Percentiles rank a stretch among this genome's conserved stretches.
These are phyloP conservation scores for Beauveria medogensis DNA, from an alignment of 2,329 filamentous ascomycete genomes.

Conservation along the genomic window DNA sequence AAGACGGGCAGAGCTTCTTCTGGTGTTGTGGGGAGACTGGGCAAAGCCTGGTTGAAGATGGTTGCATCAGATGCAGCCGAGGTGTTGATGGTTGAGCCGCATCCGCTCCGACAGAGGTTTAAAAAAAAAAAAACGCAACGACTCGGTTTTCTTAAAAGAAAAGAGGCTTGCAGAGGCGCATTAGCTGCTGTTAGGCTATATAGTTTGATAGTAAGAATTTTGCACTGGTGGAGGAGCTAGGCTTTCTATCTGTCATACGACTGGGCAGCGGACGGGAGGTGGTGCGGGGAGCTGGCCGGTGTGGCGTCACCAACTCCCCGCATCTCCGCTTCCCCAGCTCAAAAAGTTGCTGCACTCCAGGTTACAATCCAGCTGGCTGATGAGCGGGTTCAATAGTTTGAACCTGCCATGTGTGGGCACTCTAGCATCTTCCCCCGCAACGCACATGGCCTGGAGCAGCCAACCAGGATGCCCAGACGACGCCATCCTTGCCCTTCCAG, in stretches of 20 bases:
- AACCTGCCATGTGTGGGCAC: background rate
- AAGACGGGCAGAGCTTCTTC: background rate
- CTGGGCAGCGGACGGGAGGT: background rate
- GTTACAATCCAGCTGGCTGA: background rate
- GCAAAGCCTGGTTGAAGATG: background rate
- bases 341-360: background rate
- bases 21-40: background rate
- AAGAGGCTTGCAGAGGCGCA: constrained; percentile 1
- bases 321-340: constrained; percentile 9
- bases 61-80: background rate
- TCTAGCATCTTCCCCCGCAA: constrained; percentile 5
- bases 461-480: background rate
- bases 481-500: background rate
- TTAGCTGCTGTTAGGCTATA: background rate
- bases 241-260: background rate
- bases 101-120: background rate
- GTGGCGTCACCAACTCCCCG: constrained; percentile 5
- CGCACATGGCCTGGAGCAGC: constrained; percentile 1
- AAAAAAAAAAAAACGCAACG: background rate
- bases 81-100: constrained; percentile 4
- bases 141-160: background rate
- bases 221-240: background rate
- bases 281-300: constrained; percentile 1
- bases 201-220: background rate
- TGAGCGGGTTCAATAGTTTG: background rate